phyloP scores from a whole-genome alignment of 2,329 filamentous ascomycete species.

The Eurotiales sp. region DNA sequence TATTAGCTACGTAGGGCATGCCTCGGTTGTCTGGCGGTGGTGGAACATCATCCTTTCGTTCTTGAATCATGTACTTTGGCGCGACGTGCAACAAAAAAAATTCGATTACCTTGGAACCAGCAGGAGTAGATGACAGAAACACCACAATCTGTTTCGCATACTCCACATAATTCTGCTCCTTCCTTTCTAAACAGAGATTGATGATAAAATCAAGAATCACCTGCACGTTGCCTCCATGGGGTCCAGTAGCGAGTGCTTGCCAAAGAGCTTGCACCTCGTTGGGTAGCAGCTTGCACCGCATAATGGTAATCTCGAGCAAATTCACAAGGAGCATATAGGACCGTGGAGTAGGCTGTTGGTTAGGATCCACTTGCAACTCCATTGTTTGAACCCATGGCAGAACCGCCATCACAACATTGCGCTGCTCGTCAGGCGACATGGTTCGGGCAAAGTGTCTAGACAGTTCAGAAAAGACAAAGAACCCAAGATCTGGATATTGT shows the following conservation, averaged over 20 bases:
- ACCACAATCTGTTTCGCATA: conserved; percentile 98
- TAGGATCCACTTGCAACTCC: conserved; percentile 86
- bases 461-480: conserved; percentile 94
- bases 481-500: conserved; percentile 83
- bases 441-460: conserved; percentile 82
- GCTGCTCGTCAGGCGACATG: conserved; percentile 74
- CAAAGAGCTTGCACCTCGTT: conserved; percentile 97
- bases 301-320: conserved; percentile 92
- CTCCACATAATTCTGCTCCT: conserved; percentile 97
- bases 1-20: conserved; percentile 85
- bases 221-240: conserved; percentile 89
- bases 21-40: conserved; percentile 64
- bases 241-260: conserved; percentile 92
- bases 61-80: conserved; percentile 94
- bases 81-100: conserved; percentile 87
- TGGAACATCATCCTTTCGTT: conserved; percentile 69
- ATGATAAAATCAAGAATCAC: conserved; percentile 96
- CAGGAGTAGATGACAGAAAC: conserved; percentile 80
- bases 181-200: conserved; percentile 81
- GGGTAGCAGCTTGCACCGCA: conserved; percentile 79
- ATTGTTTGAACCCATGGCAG: conserved; percentile 95
- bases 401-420: conserved; percentile 91
- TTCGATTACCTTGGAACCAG: conserved; percentile 88
- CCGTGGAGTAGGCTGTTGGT: conserved; percentile 81
- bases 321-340: conserved; percentile 96